Conservation (phyloP, 2,329 filamentous ascomycete genomes). For the Colletotrichum ledebouriae region DNA sequence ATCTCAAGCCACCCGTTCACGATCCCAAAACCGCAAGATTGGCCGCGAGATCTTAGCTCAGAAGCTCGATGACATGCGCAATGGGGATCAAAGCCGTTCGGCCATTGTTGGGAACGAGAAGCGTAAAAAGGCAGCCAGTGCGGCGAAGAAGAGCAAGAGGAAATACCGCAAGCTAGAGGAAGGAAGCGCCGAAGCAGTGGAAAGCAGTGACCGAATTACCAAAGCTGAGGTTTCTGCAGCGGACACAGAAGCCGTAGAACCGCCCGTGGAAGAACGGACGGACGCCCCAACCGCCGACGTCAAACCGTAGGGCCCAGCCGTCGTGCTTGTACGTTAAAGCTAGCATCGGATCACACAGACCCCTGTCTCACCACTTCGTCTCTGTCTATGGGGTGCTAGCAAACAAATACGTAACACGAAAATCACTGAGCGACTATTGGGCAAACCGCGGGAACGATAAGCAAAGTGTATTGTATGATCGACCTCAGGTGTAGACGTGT, state of each 20-base stretch:
- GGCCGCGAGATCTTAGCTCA: constrained; percentile 84
- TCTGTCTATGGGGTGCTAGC: not conserved
- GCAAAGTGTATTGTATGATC: constrained; percentile 69
- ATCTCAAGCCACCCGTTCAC: constrained; percentile 89
- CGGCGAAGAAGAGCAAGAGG: constrained; percentile 83
- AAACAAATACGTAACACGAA: not conserved
- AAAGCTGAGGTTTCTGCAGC: constrained; percentile 36
- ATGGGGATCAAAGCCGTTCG: constrained; percentile 77
- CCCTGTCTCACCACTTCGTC: not conserved
- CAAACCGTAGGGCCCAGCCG: constrained; percentile 37
- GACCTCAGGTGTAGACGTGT: constrained; percentile 66
- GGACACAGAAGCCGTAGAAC: constrained; percentile 20
- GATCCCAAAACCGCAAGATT: constrained; percentile 87
- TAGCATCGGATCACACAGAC: too few relatives aligned
- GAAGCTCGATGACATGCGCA: constrained; percentile 77
- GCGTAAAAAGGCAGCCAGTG: constrained; percentile 79
- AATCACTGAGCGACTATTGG: not conserved
- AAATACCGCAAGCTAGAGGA: constrained; percentile 79
- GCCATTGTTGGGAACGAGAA: constrained; percentile 74
- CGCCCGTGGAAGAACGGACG: constrained; percentile 27
- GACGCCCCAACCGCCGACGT: constrained; percentile 2
- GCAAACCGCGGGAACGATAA: constrained; percentile 45
- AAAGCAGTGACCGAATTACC: constrained; percentile 26
- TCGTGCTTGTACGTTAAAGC: too few relatives aligned
- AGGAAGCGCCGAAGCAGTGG: constrained; percentile 53